Evolutionary conservation across 495 filamentous ascomycete species (phyloP), one percentile per base, ranked within the genome.

Genomic region (Penicillium bovifimosum): DNA sequence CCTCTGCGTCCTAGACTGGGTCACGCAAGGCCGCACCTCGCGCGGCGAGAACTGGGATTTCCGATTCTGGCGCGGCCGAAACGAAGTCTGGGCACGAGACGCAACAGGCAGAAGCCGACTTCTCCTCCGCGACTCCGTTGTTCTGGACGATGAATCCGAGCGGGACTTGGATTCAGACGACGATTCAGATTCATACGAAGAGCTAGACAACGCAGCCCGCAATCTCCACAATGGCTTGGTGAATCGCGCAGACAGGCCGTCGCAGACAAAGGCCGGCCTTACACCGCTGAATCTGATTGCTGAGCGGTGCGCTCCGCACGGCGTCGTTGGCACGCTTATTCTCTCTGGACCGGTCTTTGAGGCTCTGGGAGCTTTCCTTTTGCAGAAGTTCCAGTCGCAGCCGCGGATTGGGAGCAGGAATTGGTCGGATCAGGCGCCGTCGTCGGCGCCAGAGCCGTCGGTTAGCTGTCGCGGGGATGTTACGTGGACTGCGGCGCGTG

Each of bases 41-140:
- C 78, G 87, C 26, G 91, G 90, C n/a, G 93, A 98, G 74, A 78
- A 86, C 50, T 98, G 93, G 93, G 84, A 84, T 59, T 82, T 95
- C 47, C 68, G 72, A 14, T 70, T 76, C 32, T 97, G 95, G 82
- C 76, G 74, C 49, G 88, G 88, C 6, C 75, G 86, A 59, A 97
- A 96, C 63, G 93, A 98, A 66, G 77, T 97, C 7, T 96, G 87
- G 86, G 66, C 74, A 13, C 16, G 50, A 29, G 63, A 73, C 26
- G 69, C 66, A 29, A 59, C 48, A 1, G 66, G 62, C 8, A 72
- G 75, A 54, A 74, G 66, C 39, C 79, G 84, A 44, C 76, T 98
- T 40, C 67, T 97, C 13, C 76, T 96, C 2, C 75, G 93, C 14
- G 93, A 98, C 67, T 84, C 86, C 5, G 69, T 96, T 11, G 77